Percentiles rank a stretch among this genome's conserved stretches.
Evolutionary conservation across 2,329 filamentous ascomycete species (phyloP).

Genomic region (Ophiobolus disseminans): DNA sequence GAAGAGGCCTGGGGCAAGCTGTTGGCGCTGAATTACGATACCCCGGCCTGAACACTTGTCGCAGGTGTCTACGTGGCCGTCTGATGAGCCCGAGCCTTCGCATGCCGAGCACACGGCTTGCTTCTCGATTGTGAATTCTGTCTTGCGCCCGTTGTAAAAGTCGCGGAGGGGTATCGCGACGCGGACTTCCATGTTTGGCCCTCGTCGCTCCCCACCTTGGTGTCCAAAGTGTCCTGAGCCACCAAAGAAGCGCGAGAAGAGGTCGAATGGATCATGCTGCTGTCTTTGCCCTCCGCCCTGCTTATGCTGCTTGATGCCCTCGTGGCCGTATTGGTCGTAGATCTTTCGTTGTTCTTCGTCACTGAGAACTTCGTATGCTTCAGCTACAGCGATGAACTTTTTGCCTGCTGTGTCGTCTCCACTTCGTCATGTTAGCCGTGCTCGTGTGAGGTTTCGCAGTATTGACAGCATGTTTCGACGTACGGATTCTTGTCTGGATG

Average conservation of each 20-base stretch:
- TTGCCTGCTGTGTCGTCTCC: conserved; percentile 80
- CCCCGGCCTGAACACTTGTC: conserved; percentile 79
- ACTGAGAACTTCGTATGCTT: conserved; percentile 92
- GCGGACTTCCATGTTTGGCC: conserved; percentile 87
- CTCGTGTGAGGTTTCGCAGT: neutral
- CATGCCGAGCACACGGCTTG: conserved; percentile 94
- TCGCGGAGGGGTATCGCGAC: conserved; percentile 81
- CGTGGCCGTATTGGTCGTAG: conserved; percentile 93
- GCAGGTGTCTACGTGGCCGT: conserved; percentile 84
- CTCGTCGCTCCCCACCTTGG: conserved; percentile 78
- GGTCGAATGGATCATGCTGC: conserved; percentile 82
- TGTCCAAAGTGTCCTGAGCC: conserved; percentile 83
- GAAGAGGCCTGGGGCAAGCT: conserved; percentile 96
- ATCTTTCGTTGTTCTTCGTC: conserved; percentile 81
- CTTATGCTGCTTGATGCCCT: conserved; percentile 83
- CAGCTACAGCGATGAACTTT: conserved; percentile 92
- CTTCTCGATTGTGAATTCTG: conserved; percentile 90
- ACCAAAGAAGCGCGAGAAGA: conserved; percentile 97
- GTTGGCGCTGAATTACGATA: conserved; percentile 84
- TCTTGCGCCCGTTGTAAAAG: conserved; percentile 89
- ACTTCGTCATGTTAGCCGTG: conserved; percentile 53
- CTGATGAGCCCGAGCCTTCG: conserved; percentile 82
- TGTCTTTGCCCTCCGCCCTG: conserved; percentile 70
- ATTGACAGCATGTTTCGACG: too few relatives aligned
- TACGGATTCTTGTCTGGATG: conserved; percentile 99